Conservation (phyloP, 2,329 filamentous ascomycete species). For the Hyphodiscus sp. region DNA sequence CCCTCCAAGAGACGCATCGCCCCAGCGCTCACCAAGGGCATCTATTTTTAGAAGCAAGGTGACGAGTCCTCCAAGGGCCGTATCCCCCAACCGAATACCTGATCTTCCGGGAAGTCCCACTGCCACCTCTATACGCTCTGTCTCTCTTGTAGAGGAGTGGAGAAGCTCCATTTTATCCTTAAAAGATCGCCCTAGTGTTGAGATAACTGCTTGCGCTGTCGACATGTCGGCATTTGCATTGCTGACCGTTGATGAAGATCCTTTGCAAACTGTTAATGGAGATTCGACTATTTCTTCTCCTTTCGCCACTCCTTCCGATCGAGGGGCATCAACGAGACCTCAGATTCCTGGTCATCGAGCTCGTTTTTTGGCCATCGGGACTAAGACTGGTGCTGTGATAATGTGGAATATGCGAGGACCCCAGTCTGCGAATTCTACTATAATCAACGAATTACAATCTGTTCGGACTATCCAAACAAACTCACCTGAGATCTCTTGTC, state of each 20-base stretch:
- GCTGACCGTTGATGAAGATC: constrained; percentile 71
- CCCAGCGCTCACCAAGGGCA: constrained; percentile 14
- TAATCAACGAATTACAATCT: constrained; percentile 57
- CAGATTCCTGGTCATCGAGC: constrained; percentile 82
- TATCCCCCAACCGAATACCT: constrained; percentile 20
- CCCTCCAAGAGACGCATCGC: constrained; percentile 17
- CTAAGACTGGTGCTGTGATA: constrained; percentile 66
- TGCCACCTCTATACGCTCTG: constrained; percentile 22
- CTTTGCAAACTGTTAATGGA: constrained; percentile 54
- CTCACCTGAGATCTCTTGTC: constrained; percentile 76
- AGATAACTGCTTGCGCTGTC: constrained; percentile 64
- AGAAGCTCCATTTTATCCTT: constrained; percentile 54
- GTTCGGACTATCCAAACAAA: constrained; percentile 83
- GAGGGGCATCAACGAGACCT: constrained; percentile 23
- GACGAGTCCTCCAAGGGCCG: constrained; percentile 7
- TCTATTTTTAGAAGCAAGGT: constrained; percentile 20
- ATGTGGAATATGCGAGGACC: constrained; percentile 79
- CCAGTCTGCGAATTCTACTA: constrained; percentile 44
- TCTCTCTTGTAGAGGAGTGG: constrained; percentile 56
- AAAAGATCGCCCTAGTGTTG: constrained; percentile 49
- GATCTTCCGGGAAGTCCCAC: constrained; percentile 21
- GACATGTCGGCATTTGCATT: constrained; percentile 70
- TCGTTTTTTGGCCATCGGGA: constrained; percentile 76
- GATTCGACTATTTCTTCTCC: constrained; percentile 26
- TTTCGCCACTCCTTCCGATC: constrained; percentile 21